A percentile compares a stretch with the other conserved stretches of the same genome.
Conservation (phyloP, 2,329 filamentous ascomycete genomes). For the Talaromyces sp. region DNA sequence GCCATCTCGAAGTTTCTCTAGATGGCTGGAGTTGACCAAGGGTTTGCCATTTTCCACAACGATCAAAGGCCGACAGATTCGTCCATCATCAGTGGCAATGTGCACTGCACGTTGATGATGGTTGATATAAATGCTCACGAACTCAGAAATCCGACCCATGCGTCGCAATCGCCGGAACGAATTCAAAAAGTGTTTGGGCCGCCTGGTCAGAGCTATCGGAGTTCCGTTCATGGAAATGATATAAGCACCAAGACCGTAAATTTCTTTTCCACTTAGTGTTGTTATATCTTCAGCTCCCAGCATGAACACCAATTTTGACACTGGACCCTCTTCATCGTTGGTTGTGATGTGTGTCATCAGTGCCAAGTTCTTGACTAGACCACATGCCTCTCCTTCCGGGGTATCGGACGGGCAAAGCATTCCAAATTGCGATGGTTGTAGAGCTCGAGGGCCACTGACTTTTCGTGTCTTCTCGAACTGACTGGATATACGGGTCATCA, state of each 20-base stretch:
- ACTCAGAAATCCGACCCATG: constrained; percentile 88
- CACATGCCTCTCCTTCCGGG: constrained; percentile 96
- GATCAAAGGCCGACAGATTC: constrained; percentile 92
- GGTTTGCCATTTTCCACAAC: constrained; percentile 85
- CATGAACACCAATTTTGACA: constrained; percentile 78
- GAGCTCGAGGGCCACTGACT: constrained; percentile 87
- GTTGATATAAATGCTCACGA: constrained; percentile 95
- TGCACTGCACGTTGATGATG: constrained; percentile 87
- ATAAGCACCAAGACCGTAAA: constrained; percentile 78
- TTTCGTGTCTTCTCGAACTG: constrained; percentile 99
- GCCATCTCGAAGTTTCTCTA: constrained; percentile 75
- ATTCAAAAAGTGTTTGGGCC: constrained; percentile 79
- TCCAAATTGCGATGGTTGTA: constrained; percentile 96
- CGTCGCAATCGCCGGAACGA: constrained; percentile 82
- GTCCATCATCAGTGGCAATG: constrained; percentile 92
- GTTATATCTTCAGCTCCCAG: constrained; percentile 80
- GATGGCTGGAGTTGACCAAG: constrained; percentile 70
- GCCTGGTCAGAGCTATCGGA: constrained; percentile 77
- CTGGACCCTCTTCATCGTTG: constrained; percentile 85
- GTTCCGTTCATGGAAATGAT: constrained; percentile 95
- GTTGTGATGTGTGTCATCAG: constrained; percentile 99
- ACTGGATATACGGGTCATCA: constrained; percentile 99
- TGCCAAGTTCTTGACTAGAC: constrained; percentile 94
- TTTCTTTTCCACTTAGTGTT: constrained; percentile 74
- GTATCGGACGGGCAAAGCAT: constrained; percentile 98